These are phyloP conservation scores for Backusella tarrabulga DNA, from an alignment of 192 early-diverging fungal genomes.

Conservation along the genomic window DNA sequence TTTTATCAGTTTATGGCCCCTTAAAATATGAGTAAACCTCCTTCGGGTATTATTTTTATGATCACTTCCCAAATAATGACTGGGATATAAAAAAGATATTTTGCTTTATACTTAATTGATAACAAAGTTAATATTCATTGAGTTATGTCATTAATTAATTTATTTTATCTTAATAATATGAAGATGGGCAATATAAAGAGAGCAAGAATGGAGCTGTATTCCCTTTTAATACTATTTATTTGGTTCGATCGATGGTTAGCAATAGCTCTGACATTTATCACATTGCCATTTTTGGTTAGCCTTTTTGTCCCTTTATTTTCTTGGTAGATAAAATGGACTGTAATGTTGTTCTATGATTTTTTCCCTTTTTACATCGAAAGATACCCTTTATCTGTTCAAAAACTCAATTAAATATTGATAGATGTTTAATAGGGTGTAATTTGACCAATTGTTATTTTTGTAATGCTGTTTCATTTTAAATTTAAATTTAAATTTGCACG, in stretches of 20 bases:
- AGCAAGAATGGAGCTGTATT: background rate
- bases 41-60: background rate
- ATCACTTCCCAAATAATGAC: background rate
- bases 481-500: background rate
- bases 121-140: background rate
- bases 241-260: background rate
- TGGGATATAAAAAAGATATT: background rate
- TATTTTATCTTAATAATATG: background rate
- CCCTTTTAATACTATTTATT: background rate
- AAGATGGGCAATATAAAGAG: background rate
- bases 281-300: background rate
- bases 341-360: background rate
- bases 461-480: background rate
- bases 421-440: too few relatives aligned
- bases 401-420: too few relatives aligned
- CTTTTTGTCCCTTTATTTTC: too few relatives aligned
- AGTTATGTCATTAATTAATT: background rate
- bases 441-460: background rate
- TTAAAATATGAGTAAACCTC: background rate
- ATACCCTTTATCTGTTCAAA: too few relatives aligned
- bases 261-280: background rate
- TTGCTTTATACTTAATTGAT: background rate
- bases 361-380: background rate
- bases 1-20: background rate
- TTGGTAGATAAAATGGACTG: too few relatives aligned